Base-by-base conservation (phyloP, 768 basidiomycete species). In the Lentinula sp. region DNA sequence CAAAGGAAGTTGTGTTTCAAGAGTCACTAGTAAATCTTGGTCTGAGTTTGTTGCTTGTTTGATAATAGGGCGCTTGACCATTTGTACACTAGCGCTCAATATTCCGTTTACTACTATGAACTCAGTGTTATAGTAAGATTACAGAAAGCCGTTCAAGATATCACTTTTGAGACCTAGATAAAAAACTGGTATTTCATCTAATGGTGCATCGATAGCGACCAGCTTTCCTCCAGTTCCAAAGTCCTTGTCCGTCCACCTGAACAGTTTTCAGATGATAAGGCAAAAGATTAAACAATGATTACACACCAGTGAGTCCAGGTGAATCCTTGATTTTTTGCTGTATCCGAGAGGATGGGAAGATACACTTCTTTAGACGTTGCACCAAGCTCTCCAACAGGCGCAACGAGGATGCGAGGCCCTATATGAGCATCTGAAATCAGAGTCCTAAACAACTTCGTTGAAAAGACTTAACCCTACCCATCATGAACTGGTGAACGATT, bases 111-210 rank as follows among this genome's bases (percentile, higher is more conserved):
- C 15, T 18, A 40, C 39, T 15, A 13, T 15, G 5, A 5, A 40
- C n/a, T 45, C 43, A 45, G 4, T 45, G 7, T 45, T n/a, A 45
- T 18, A 45, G 3, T 28, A 23, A 32, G 2, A 13, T 39, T 18
- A 54, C 35, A 54, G 34, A 21, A n/a, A 37, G 9, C 70, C 72
- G 43, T 40, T 60, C 37, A 74, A 61, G 40, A 74, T 72, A 58
- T 73, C 71, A 4, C 52, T 45, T 52, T 71, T 74, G 21, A 54
- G 62, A 16, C 72, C 74, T 35, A 74, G 62, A 63, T 70, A 73
- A 56, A 74, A 71, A 16, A 76, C 71, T 1, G 72, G 75, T 15
- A 76, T 75, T 51, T 72, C 64, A 52, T 71, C 70, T 23, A 73
- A 63, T 8, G 64, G 62, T 1, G 73, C 73, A 60, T 64, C 68